Base-by-base conservation (phyloP, 768 basidiomycete species). In the Pleurotus ostreatus region DNA sequence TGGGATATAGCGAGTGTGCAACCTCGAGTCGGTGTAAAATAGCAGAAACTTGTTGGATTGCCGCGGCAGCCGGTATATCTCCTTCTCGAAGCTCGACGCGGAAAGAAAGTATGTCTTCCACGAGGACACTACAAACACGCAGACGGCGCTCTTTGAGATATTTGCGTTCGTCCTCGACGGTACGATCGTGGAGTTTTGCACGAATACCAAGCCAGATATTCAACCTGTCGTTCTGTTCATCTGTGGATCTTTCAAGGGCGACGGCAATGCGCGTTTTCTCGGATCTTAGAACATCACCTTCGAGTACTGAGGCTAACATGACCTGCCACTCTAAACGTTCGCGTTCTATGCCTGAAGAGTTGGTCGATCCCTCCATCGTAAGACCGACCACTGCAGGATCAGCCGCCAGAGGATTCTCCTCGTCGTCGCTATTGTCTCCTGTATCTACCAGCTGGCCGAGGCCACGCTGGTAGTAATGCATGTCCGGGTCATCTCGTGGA, bases 261-360 rank as follows among this genome's bases (percentile, higher is more conserved):
- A 85, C 85, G 25, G 89, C 89, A 58, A 98, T 94, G 56, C 97
- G 84, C 22, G 89, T 90, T 72, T 94, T 97, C 74, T 98, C 97
- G 0, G 92, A 89, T 68, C 89, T 92, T 60, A 99, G 82, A 9
- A 99, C 94, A 64, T 98, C 95, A 8, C 97, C 95, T 26, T 84
- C 84, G 46, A 99, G 79, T 22, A 98, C 96, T 26, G 94, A 96
- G 11, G 92, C 84, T 30, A 98, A 83, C 85, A 98, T 89, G 15
- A 88, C 88, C 70, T 95, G 94, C 97, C 97, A 98, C 70, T 97
- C 94, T 47, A 95, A 70, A 23, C 95, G 79, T 63, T 94, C 90
- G 59, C 82, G 79, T 65, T 93, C 89, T 18, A 53, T 23, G 15
- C 22, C 51, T 11, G 23, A 9, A 8, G 51, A 39, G 7, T 53